Conservation (phyloP, 2,329 filamentous ascomycete species). For the Aspergillus luchuensis region DNA sequence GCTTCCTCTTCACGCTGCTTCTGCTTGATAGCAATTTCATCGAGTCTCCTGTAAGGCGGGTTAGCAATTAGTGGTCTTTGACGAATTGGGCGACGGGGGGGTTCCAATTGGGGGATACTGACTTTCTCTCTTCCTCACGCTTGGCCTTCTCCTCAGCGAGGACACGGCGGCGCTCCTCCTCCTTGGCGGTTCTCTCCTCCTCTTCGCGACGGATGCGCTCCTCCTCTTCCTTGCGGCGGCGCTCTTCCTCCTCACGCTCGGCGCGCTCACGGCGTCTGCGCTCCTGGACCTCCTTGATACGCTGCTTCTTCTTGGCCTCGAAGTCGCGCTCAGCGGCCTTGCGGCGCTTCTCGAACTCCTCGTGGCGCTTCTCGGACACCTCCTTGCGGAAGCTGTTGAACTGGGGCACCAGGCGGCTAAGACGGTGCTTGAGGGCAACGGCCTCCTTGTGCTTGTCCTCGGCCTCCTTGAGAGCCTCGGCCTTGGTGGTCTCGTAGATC, state of each 20-base stretch:
- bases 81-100: not conserved
- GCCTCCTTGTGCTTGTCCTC: constrained; percentile 89
- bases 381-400: constrained; percentile 83
- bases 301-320: constrained; percentile 83
- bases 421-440: constrained; percentile 89
- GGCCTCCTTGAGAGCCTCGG: constrained; percentile 74
- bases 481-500: constrained; percentile 77
- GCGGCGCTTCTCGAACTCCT: constrained; percentile 93
- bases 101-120: constrained; percentile 33
- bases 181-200: constrained; percentile 76
- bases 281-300: constrained; percentile 86
- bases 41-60: constrained; percentile 55
- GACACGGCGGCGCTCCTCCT: constrained; percentile 76
- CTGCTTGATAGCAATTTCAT: constrained; percentile 67
- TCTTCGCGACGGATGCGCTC: constrained; percentile 79
- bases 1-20: constrained; percentile 86
- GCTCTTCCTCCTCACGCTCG: constrained; percentile 82
- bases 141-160: constrained; percentile 70
- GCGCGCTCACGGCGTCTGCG: constrained; percentile 78
- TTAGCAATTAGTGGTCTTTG: constrained; percentile 34
- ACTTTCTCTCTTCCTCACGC: constrained; percentile 62
- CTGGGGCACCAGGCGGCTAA: constrained; percentile 76
- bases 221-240: constrained; percentile 76
- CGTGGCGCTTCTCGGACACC: constrained; percentile 82
- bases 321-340: constrained; percentile 90